phyloP scores from a whole-genome alignment of 495 filamentous ascomycete species.

The Darksidea phi region DNA sequence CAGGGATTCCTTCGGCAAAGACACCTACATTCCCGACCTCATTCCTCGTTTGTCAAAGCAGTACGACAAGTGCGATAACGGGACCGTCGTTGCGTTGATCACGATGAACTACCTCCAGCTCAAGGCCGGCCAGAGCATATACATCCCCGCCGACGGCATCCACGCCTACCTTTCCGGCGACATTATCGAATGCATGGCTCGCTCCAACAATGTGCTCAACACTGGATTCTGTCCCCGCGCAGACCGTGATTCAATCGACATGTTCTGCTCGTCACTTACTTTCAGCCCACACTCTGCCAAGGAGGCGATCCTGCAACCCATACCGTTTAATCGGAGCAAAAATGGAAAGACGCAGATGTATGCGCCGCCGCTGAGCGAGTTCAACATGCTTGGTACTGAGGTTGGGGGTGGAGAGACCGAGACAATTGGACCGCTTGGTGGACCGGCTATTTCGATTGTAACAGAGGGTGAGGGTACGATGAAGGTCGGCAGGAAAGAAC shows the following conservation, averaged over 20 bases:
- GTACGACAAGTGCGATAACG: conserved; percentile 60
- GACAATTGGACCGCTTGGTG: conserved; percentile 54
- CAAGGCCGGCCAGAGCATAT: conserved; percentile 64
- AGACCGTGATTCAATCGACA: conserved; percentile 60
- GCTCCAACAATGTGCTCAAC: conserved; percentile 76
- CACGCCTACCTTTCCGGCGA: conserved; percentile 77
- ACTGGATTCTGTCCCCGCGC: conserved; percentile 69
- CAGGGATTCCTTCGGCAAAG: conserved; percentile 51
- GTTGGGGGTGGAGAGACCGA: conserved; percentile 55
- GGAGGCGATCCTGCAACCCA: conserved; percentile 53
- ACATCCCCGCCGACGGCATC: conserved; percentile 74
- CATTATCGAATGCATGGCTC: conserved; percentile 84
- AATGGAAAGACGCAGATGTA: conserved; percentile 61
- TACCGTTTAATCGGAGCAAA: conserved; percentile 53
- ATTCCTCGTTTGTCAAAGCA: conserved; percentile 64
- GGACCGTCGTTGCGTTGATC: conserved; percentile 63
- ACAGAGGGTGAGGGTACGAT: conserved; percentile 61
- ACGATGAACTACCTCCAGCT: conserved; percentile 75
- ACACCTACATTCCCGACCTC: conserved; percentile 61
- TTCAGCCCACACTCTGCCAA: conserved; percentile 59
- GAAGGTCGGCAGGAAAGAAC: conserved; percentile 52
- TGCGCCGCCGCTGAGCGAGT: conserved; percentile 64
- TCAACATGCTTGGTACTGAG: conserved; percentile 38
- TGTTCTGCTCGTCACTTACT: conserved; percentile 60
- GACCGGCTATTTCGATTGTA: conserved; percentile 65